Conservation (phyloP, 176 grass and related monocot genomes). For the Hsuehochloa calcarea region DNA sequence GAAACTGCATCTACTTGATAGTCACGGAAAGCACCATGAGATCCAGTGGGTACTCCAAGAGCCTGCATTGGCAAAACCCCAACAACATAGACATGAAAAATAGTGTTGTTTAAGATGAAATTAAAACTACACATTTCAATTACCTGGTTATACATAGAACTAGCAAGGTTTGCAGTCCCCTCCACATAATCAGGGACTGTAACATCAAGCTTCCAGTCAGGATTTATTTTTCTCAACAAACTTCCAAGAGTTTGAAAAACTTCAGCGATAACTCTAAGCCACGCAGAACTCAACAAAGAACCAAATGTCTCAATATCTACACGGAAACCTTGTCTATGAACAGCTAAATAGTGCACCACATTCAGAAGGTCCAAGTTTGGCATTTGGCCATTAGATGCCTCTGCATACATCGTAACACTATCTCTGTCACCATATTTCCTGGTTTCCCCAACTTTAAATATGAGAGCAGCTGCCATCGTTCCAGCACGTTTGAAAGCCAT, state of each 20-base stretch:
- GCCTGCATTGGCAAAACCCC: conserved; percentile 49
- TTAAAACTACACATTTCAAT: background rate
- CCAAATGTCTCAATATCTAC: conserved; percentile 60
- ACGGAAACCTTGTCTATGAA: conserved; percentile 90
- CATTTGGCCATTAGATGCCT: conserved; percentile 99
- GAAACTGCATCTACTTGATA: conserved; percentile 96
- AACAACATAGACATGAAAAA: conserved; percentile 27
- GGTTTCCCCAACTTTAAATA: conserved; percentile 70
- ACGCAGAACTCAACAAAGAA: conserved; percentile 57
- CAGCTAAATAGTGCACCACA: conserved; percentile 92
- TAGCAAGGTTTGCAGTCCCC: conserved; percentile 75
- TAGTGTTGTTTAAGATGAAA: conserved; percentile 1
- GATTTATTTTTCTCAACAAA: conserved; percentile 74
- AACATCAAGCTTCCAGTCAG: conserved; percentile 84
- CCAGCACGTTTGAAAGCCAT: conserved; percentile 85
- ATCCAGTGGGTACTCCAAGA: conserved; percentile 86
- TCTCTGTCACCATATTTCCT: conserved; percentile 64
- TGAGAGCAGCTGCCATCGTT: conserved; percentile 83
- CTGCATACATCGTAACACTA: conserved; percentile 74
- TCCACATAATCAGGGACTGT: conserved; percentile 73
- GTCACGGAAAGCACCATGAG: conserved; percentile 93
- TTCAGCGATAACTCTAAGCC: conserved; percentile 69
- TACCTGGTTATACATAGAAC: conserved; percentile 93
- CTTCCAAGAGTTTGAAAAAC: conserved; percentile 61
- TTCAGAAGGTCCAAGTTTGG: conserved; percentile 96